Evolutionary conservation across 139 green algal genomes (phyloP).

Genomic region (Chlamydomonas urium): DNA sequence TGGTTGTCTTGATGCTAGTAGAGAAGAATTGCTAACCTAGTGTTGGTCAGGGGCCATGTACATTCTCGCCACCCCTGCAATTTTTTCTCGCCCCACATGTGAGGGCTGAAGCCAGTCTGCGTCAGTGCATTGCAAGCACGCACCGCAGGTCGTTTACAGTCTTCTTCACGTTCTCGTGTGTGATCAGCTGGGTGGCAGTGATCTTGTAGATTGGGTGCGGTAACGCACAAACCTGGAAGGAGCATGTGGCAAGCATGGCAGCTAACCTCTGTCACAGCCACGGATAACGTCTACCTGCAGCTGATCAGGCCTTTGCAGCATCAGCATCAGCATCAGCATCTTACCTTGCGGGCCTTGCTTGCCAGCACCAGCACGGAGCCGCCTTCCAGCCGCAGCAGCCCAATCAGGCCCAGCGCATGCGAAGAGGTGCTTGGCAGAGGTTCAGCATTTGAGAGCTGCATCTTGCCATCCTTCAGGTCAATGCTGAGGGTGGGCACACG

Average conservation of each 20-base stretch:
- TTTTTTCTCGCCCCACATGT: no score
- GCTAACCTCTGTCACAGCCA: background rate
- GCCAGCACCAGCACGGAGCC: slow-evolving; percentile 2
- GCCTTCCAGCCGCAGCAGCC: slow-evolving; percentile 3
- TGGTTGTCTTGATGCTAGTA: no score
- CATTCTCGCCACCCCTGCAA: no score
- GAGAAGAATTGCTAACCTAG: no score
- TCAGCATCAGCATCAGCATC: background rate
- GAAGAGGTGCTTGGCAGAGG: background rate
- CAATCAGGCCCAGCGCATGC: background rate
- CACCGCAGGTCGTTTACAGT: slow-evolving; percentile 5
- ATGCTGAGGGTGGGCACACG: background rate
- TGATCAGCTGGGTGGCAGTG: slow-evolving; percentile 15
- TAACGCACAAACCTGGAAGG: background rate
- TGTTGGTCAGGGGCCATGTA: no score
- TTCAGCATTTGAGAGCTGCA: background rate
- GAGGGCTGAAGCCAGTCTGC: no score
- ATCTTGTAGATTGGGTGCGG: slow-evolving; percentile 14
- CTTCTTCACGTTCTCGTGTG: slow-evolving; percentile 10
- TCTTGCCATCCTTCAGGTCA: background rate
- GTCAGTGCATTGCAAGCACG: no score
- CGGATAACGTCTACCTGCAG: background rate
- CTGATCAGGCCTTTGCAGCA: background rate
- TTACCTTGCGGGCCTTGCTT: background rate
- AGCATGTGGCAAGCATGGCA: background rate